These are phyloP conservation scores for Lotus japonicus DNA, from an alignment of 306 rosid species.

Conservation along the genomic window DNA sequence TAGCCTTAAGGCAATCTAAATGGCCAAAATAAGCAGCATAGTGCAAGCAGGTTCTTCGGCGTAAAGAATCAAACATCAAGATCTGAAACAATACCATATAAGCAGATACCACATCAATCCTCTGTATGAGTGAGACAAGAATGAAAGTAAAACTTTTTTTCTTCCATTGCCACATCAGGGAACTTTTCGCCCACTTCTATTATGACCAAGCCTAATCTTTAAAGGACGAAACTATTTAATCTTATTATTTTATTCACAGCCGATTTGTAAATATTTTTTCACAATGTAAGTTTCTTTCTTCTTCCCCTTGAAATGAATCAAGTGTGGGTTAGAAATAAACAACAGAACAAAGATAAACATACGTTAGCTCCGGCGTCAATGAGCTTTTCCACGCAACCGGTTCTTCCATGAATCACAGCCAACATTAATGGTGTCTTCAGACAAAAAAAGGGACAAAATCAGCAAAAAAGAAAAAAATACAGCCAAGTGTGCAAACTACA, in stretches of 20 bases:
- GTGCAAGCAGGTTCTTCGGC: constrained; percentile 81
- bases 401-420: constrained; percentile 83
- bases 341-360: constrained; percentile 17
- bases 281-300: not conserved
- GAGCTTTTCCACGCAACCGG: constrained; percentile 55
- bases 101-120: not conserved
- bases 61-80: constrained; percentile 75
- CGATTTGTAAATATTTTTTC: not conserved
- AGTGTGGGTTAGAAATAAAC: not conserved
- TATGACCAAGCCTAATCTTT: too few relatives aligned
- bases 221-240: too few relatives aligned
- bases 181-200: too few relatives aligned
- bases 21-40: constrained; percentile 81
- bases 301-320: not conserved
- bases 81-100: constrained; percentile 38
- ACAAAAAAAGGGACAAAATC: not conserved
- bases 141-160: too few relatives aligned
- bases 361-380: constrained; percentile 87
- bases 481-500: not conserved
- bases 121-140: too few relatives aligned
- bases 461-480: not conserved
- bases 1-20: constrained; percentile 64
- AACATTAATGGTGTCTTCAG: constrained; percentile 76
- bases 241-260: not conserved
- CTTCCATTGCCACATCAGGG: too few relatives aligned